A percentile compares a stretch with the other conserved stretches of the same genome.
phyloP scores from a whole-genome alignment of 768 basidiomycete species.

The Xerocomus brunneocitrinus region DNA sequence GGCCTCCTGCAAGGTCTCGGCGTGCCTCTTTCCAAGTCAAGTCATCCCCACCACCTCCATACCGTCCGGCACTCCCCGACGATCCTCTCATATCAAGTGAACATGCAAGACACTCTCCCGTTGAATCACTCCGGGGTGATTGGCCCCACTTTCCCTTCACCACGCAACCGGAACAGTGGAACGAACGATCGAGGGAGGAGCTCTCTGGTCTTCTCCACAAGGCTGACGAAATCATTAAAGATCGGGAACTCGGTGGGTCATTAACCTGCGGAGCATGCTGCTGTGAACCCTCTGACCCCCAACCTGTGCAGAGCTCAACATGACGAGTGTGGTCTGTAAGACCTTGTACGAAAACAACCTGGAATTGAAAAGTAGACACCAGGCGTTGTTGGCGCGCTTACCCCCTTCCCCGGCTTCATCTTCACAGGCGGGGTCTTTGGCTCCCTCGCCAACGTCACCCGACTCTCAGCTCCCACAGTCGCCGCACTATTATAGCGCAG shows the following conservation, averaged over 20 bases:
- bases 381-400: conserved; percentile 62
- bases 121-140: conserved; percentile 9
- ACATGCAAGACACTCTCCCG: conserved; percentile 34
- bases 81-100: conserved; percentile 28
- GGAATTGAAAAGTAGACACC: conserved; percentile 64
- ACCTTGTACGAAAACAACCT: conserved; percentile 65
- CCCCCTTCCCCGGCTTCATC: conserved; percentile 43
- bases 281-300: conserved; percentile 9
- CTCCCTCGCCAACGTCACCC: conserved; percentile 24
- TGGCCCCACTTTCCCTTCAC: conserved; percentile 22
- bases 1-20: conserved; percentile 65
- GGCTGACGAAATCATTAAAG: conserved; percentile 72
- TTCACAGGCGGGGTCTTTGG: conserved; percentile 23
- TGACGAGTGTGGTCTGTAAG: conserved; percentile 67
- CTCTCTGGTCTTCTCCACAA: conserved; percentile 63
- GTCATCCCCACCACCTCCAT: conserved; percentile 53
- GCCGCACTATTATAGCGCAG: conserved; percentile 28
- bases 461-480: conserved; percentile 31
- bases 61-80: conserved; percentile 37
- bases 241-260: conserved; percentile 67
- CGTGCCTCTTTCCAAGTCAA: conserved; percentile 38
- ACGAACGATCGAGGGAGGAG: conserved; percentile 69
- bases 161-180: conserved; percentile 43
- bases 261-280: background rate
- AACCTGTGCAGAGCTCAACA: conserved; percentile 49